Evolutionary conservation across 2,329 filamentous ascomycete species (phyloP), one percentile per base, ranked within the genome.

Genomic region (Fusarium pseudonygamai): DNA sequence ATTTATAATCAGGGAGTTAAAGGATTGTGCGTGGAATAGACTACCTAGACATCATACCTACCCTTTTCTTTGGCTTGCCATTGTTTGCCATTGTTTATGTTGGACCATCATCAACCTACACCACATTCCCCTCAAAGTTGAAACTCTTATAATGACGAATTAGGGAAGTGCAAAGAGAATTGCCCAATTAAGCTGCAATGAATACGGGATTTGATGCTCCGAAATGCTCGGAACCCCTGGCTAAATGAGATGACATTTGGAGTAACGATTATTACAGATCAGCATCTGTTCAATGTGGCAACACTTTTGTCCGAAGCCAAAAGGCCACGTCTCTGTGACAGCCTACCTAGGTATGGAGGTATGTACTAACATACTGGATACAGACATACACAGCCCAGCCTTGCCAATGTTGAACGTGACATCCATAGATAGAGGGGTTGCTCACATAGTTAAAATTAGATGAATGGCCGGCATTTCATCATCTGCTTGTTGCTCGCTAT

Each of bases 121-220:
- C 43, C 24, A 30, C 26, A 47, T 43, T 61, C 49, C 46, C 30
- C 22, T 52, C 36, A 45, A 68, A 61, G 53, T 39, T 47, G 40
- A 49, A 68, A 65, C 55, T 40, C 16, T 34, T n/a, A 37, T 37
- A 52, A 43, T 39, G 40, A 58, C 43, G 42, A n/a, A 67, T 50
- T 46, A 60, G 66, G 65, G 43, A 65, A 60, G 40, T 66, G 64
- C 60, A 70, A 43, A 55, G 43, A 60, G 15, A 70, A 42, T 75
- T 70, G 40, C 72, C 72, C 60, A 58, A 73, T 75, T 46, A 50
- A 75, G 72, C 43, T 50, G 39, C 60, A 62, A 72, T 37, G 40
- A 39, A 36, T 24, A 70, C 72, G 72, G 72, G 64, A 37, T 74
- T 61, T 50, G 49, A 75, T 59, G 49, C 40, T 74, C 72, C 72